phyloP scores from a whole-genome alignment of 2,329 filamentous ascomycete genomes.

The Zelopaecilomyces penicillatus region DNA sequence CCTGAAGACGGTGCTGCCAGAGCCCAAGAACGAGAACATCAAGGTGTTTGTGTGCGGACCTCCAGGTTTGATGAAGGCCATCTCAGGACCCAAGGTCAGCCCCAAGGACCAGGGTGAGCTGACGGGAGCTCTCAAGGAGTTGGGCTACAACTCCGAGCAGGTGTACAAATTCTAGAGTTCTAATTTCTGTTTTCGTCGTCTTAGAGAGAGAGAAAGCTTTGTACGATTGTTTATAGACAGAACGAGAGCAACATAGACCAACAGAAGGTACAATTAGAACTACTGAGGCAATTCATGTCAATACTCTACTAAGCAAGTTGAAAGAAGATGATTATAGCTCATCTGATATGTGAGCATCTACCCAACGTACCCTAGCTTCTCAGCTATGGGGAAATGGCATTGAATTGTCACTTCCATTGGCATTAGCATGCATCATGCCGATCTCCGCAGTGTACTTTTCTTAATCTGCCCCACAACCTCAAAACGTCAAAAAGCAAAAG shows the following conservation, averaged over 20 bases:
- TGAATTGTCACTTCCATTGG: too few relatives aligned
- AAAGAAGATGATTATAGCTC: too few relatives aligned
- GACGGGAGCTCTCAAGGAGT: conserved; percentile 68
- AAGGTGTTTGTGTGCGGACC: conserved; percentile 97
- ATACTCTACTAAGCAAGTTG: too few relatives aligned
- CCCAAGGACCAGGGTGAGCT: conserved; percentile 94
- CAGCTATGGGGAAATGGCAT: too few relatives aligned
- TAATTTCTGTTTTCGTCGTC: too few relatives aligned
- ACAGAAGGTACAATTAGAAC: not conserved
- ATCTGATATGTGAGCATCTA: too few relatives aligned
- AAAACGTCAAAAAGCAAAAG: too few relatives aligned
- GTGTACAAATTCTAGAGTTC: conserved; percentile 78
- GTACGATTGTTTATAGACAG: not conserved
- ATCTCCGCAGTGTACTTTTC: too few relatives aligned
- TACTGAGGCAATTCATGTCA: not conserved
- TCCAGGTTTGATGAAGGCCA: conserved; percentile 84
- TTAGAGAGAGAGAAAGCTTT: too few relatives aligned
- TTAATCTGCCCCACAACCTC: too few relatives aligned
- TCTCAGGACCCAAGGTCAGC: conserved; percentile 83
- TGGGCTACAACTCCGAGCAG: conserved; percentile 64
- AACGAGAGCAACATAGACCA: conserved; percentile 2
- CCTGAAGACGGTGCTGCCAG: conserved; percentile 87
- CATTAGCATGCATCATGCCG: too few relatives aligned
- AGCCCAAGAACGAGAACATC: conserved; percentile 84
- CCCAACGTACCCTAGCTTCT: too few relatives aligned